Percentiles rank a stretch among this genome's conserved stretches.
Evolutionary conservation across 495 filamentous ascomycete species (phyloP).

Genomic region (Articulospora tetracladia): DNA sequence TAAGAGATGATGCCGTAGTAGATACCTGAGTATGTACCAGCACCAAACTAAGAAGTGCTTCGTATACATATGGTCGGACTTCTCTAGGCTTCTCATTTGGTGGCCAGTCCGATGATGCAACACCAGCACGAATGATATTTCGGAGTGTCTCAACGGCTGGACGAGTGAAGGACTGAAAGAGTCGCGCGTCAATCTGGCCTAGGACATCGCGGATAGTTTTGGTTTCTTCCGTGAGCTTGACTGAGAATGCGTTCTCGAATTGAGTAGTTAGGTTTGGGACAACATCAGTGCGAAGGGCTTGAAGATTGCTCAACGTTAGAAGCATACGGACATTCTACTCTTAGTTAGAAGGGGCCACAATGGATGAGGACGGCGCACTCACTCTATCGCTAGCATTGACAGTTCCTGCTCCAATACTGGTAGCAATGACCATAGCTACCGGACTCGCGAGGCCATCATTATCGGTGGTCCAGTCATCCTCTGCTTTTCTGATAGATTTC

Average conservation of each 20-base stretch:
- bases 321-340: slow-evolving; percentile 83
- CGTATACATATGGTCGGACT: slow-evolving; percentile 85
- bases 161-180: slow-evolving; percentile 86
- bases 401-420: slow-evolving; percentile 37
- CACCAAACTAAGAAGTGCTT: slow-evolving; percentile 74
- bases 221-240: slow-evolving; percentile 85
- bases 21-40: slow-evolving; percentile 88
- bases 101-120: slow-evolving; percentile 71
- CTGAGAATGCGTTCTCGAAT: slow-evolving; percentile 86
- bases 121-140: slow-evolving; percentile 63
- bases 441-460: slow-evolving; percentile 30
- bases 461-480: slow-evolving; percentile 48
- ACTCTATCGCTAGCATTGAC: slow-evolving; percentile 69
- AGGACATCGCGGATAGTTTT: slow-evolving; percentile 89
- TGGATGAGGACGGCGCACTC: slow-evolving; percentile 31
- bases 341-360: slow-evolving; percentile 21
- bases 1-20: slow-evolving; percentile 70
- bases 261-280: slow-evolving; percentile 79
- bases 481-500: slow-evolving; percentile 46
- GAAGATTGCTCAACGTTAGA: slow-evolving; percentile 86
- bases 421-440: slow-evolving; percentile 25
- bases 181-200: slow-evolving; percentile 77
- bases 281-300: slow-evolving; percentile 67
- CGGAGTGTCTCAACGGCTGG: slow-evolving; percentile 62
- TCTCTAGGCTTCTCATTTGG: slow-evolving; percentile 60